Evolutionary conservation across 306 rosid genomes (phyloP), one percentile per base, ranked within the genome.

Genomic region (Lupinus albus): DNA sequence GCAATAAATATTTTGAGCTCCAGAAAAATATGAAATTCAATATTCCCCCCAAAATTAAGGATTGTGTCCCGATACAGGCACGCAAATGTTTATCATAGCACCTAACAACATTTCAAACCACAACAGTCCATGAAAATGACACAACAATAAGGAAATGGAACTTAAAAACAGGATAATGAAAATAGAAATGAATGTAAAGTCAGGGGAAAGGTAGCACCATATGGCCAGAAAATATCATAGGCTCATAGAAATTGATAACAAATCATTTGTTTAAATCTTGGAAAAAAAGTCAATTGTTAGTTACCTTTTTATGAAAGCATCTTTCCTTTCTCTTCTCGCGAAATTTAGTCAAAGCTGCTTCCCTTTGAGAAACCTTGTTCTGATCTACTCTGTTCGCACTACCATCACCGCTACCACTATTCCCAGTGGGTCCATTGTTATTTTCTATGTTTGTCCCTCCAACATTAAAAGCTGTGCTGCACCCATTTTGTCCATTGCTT

Each of bases 251-350:
- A 48, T 7, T 12, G 25, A 35, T 51, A 62, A 14, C 54, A 65
- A 68, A 71, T 28, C 17, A 45, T 53, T 57, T 1, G 15, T 0
- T 64, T 4, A 45, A 25, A 14, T 32, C n/a, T 1, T 5, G 45
- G 15, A 13, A 60, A 10, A 41, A 18, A 15, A 30, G 45, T 38
- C 45, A n/a, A 45, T 44, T 14, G 54, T 67, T 64, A 53, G 39
- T 73, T 83, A 91, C 97, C 97, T 85, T 82, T 77, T 85, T 77
- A 57, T 62, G 86, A 72, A 87, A 88, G 86, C 88, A 80, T 82
- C 91, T 83, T 73, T 91, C 96, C 42, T 80, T 78, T 75, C 89
- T 85, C 75, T 91, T 91, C 78, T 67, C 88, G 36, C 89, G 91
- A 72, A 88, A 86, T 79, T 88, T 88, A 59, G 83, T 83, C 57